phyloP scores from a whole-genome alignment of 495 filamentous ascomycete genomes.

The Chlorociboria aeruginascens region DNA sequence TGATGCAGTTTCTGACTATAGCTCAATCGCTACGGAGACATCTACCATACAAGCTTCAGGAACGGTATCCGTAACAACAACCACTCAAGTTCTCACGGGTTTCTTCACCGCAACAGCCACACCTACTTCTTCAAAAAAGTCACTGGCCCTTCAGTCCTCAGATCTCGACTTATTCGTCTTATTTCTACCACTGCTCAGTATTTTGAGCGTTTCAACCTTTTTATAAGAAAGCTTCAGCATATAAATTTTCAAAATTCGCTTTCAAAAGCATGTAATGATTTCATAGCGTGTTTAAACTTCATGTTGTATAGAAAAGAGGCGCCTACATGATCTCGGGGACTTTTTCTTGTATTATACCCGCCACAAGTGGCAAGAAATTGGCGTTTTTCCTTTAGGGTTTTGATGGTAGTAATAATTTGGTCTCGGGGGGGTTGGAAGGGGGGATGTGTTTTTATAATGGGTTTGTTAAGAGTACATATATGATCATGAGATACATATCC shows the following conservation, averaged over 20 bases:
- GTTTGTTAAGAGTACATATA: too few species aligned
- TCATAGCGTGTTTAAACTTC: too few species aligned
- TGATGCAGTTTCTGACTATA: constrained; percentile 12
- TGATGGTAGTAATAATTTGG: too few species aligned
- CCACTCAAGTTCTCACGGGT: constrained; percentile 20
- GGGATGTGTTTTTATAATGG: too few species aligned
- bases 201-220: neutral
- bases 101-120: constrained; percentile 26
- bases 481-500: too few species aligned
- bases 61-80: constrained; percentile 16
- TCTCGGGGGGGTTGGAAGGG: too few species aligned
- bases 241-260: too few species aligned
- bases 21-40: constrained; percentile 5
- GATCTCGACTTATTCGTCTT: neutral
- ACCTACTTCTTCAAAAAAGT: constrained; percentile 20
- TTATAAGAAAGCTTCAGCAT: too few species aligned
- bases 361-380: too few species aligned
- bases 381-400: too few species aligned
- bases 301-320: neutral
- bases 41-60: neutral
- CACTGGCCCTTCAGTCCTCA: constrained; percentile 1
- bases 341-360: too few species aligned
- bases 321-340: neutral
- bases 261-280: too few species aligned
- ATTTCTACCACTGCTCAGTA: neutral